These are phyloP conservation scores for Oemleria cerasiformis DNA, from an alignment of 306 rosid species.

Conservation along the genomic window DNA sequence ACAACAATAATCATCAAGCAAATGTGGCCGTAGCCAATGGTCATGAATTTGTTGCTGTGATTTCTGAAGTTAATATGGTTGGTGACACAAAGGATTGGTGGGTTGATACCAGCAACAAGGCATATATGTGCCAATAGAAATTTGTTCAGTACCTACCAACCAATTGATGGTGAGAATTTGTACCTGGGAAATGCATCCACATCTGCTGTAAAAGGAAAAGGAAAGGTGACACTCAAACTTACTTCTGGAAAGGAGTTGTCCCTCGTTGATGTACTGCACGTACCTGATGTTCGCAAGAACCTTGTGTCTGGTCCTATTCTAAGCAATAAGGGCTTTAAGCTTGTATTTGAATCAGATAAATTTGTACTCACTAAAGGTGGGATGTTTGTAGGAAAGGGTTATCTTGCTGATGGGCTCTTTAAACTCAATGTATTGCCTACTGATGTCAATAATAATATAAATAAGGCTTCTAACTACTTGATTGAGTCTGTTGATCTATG, in stretches of 20 bases:
- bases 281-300: background rate
- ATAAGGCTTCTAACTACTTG: no score
- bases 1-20: background rate
- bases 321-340: background rate
- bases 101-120: background rate
- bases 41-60: no score
- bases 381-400: background rate
- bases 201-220: background rate
- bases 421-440: background rate
- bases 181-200: background rate
- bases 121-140: background rate
- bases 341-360: background rate
- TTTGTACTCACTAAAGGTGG: background rate
- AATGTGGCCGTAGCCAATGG: background rate
- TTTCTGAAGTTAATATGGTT: background rate
- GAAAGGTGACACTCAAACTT: background rate
- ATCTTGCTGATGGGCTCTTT: background rate
- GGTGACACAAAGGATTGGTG: background rate
- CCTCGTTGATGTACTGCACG: background rate
- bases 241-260: background rate
- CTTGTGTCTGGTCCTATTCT: background rate
- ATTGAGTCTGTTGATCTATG: background rate
- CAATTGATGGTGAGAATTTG: background rate
- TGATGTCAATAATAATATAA: no score
- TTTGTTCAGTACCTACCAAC: background rate